Conservation (phyloP, 305 asterid genomes). For the Salvia sclarea region DNA sequence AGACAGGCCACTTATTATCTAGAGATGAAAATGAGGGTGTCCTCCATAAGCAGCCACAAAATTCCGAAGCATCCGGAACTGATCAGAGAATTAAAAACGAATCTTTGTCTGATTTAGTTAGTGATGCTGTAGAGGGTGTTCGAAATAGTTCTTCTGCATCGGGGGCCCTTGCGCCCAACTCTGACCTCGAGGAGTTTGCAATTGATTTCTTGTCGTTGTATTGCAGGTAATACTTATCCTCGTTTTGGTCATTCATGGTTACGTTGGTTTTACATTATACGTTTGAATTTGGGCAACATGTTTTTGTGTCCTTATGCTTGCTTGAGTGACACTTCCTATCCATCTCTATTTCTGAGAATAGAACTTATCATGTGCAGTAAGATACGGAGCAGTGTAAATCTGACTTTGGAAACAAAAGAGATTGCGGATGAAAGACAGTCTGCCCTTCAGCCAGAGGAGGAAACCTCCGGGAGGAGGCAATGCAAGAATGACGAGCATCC, state of each 20-base stretch:
- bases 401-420: slow-evolving; percentile 41
- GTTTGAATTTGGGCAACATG: background rate
- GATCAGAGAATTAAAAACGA: slow-evolving; percentile 35
- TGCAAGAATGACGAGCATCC: slow-evolving; percentile 40
- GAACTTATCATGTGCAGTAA: slow-evolving; percentile 44
- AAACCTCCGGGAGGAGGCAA: slow-evolving; percentile 46
- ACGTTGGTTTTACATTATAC: slow-evolving; percentile 9
- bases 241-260: slow-evolving; percentile 14
- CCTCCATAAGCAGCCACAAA: slow-evolving; percentile 23
- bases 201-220: slow-evolving; percentile 64
- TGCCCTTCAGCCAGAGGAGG: slow-evolving; percentile 46
- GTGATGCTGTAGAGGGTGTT: slow-evolving; percentile 32
- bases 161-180: slow-evolving; percentile 33
- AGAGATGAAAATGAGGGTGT: slow-evolving; percentile 41
- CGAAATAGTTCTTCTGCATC: slow-evolving; percentile 37
- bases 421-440: slow-evolving; percentile 44
- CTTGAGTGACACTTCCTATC: slow-evolving; percentile 23
- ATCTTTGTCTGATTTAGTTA: slow-evolving; percentile 29
- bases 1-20: slow-evolving; percentile 37
- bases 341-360: slow-evolving; percentile 32
- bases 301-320: background rate
- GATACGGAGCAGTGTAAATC: slow-evolving; percentile 42
- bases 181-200: slow-evolving; percentile 67
- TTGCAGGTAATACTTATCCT: slow-evolving; percentile 62
- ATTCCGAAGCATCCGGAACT: slow-evolving; percentile 35